phyloP scores from a whole-genome alignment of 306 rosid genomes.

The Mimosa bimucronata region DNA sequence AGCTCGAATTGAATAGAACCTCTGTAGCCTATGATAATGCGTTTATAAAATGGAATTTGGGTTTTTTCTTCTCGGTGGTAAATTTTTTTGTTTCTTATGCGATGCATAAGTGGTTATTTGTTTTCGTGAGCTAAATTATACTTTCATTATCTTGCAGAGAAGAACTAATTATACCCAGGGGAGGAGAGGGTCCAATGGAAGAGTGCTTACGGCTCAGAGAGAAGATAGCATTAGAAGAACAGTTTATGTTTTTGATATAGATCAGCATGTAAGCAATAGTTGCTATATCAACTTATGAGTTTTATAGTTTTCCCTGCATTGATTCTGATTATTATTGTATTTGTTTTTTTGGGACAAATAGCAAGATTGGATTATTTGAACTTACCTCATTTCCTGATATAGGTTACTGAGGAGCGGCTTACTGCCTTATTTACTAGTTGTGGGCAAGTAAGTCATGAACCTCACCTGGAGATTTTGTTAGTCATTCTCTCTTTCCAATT shows the following conservation, averaged over 20 bases:
- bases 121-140: conserved; percentile 9
- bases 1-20: not conserved
- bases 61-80: conserved; percentile 25
- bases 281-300: not conserved
- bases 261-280: conserved; percentile 62
- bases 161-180: conserved; percentile 59
- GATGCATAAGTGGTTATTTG: not conserved
- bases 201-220: conserved; percentile 60
- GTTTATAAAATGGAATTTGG: not conserved
- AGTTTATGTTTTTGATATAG: conserved; percentile 82
- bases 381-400: conserved; percentile 25
- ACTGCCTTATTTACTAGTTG: conserved; percentile 76
- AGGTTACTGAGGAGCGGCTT: conserved; percentile 89
- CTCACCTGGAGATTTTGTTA: not conserved
- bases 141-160: conserved; percentile 54
- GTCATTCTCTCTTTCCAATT: not conserved
- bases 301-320: not conserved
- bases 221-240: conserved; percentile 72
- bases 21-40: not conserved
- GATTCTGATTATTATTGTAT: not conserved
- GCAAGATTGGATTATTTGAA: conserved; percentile 23
- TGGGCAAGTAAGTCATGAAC: conserved; percentile 64
- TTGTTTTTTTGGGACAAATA: not conserved
- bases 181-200: conserved; percentile 65
- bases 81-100: not conserved